These are phyloP conservation scores for Porpolomopsis calyptriformis DNA, from an alignment of 768 basidiomycete genomes.

Conservation along the genomic window DNA sequence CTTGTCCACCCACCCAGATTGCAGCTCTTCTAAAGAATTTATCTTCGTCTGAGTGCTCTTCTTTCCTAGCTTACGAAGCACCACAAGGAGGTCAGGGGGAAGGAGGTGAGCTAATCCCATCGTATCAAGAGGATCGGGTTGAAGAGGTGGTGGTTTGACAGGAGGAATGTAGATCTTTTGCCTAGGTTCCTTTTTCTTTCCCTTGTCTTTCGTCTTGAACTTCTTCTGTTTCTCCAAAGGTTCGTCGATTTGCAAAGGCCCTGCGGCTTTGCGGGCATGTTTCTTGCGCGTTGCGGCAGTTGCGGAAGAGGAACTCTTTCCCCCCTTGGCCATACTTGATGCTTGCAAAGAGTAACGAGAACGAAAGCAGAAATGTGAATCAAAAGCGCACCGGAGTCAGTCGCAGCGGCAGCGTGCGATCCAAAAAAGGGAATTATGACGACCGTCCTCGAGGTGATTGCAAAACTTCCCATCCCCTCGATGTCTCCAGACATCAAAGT, in stretches of 20 bases:
- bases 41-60: conserved; percentile 80
- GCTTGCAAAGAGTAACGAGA: not conserved
- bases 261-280: conserved; percentile 66
- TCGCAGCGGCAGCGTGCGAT: too few species aligned
- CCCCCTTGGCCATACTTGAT: conserved; percentile 9
- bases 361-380: too few species aligned
- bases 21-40: conserved; percentile 79
- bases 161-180: conserved; percentile 85
- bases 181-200: conserved; percentile 56
- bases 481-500: too few species aligned
- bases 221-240: conserved; percentile 34
- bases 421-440: too few species aligned
- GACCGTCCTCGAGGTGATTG: too few species aligned
- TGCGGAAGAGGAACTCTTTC: conserved; percentile 63
- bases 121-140: conserved; percentile 80
- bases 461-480: too few species aligned
- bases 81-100: conserved; percentile 73
- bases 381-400: not conserved
- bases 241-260: conserved; percentile 21
- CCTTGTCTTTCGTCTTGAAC: conserved; percentile 36
- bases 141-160: conserved; percentile 59
- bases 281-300: conserved; percentile 85
- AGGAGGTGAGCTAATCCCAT: conserved; percentile 64
- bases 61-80: conserved; percentile 74
- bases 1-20: conserved; percentile 52